These are phyloP conservation scores for Plasmodium blacklocki DNA, from an alignment of 169 alveolate species.

Conservation along the genomic window DNA sequence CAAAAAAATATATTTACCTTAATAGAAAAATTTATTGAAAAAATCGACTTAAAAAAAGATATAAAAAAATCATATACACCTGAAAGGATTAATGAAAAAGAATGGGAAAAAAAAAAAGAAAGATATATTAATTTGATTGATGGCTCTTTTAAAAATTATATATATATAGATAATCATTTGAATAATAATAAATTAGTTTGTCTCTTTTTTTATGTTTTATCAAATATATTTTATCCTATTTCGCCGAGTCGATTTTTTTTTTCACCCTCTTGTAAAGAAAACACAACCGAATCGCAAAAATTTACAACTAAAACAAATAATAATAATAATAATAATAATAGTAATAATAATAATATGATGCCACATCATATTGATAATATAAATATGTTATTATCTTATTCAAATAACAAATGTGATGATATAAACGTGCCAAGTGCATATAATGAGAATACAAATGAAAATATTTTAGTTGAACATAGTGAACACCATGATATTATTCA, in stretches of 20 bases:
- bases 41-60: slow-evolving; percentile 54
- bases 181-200: slow-evolving; percentile 70
- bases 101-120: slow-evolving; percentile 48
- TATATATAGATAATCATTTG: slow-evolving; percentile 49
- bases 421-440: neutral
- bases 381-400: neutral
- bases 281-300: no score
- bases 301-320: no score
- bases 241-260: neutral
- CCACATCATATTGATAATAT: no score
- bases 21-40: slow-evolving; percentile 60
- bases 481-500: slow-evolving; percentile 17
- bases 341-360: no score
- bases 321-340: neutral
- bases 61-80: slow-evolving; percentile 60
- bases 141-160: slow-evolving; percentile 54
- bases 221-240: slow-evolving; percentile 57
- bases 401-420: neutral
- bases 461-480: neutral
- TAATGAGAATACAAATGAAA: neutral
- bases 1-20: slow-evolving; percentile 41
- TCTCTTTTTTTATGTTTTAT: slow-evolving; percentile 48
- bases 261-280: neutral
- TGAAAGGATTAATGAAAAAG: slow-evolving; percentile 63
- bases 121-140: slow-evolving; percentile 51